Percentiles rank a stretch among this genome's conserved stretches.
Evolutionary conservation across 768 basidiomycete genomes (phyloP).

Genomic region (Pleurotus tuoliensis): DNA sequence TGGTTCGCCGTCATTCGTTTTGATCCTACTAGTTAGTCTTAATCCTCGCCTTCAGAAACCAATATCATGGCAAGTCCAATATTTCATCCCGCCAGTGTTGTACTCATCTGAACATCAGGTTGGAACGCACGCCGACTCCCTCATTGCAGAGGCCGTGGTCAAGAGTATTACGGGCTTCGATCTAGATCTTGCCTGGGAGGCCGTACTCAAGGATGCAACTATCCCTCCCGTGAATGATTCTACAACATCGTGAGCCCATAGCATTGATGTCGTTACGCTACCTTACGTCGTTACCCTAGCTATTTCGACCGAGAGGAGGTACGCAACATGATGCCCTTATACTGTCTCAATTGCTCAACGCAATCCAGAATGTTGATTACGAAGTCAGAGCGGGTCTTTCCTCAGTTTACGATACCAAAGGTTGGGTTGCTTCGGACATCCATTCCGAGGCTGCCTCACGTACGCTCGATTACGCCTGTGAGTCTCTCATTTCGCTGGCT

Average conservation of each 20-base stretch:
- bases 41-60: constrained; percentile 42
- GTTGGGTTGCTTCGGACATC: constrained; percentile 75
- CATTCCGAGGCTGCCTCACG: constrained; percentile 78
- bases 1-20: constrained; percentile 27
- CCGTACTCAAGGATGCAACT: constrained; percentile 69
- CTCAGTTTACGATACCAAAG: constrained; percentile 58
- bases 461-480: constrained; percentile 76
- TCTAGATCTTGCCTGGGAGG: constrained; percentile 60
- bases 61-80: constrained; percentile 64
- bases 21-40: not conserved
- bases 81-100: not conserved
- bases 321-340: constrained; percentile 6
- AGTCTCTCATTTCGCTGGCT: constrained; percentile 15
- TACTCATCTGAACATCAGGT: constrained; percentile 34
- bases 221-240: constrained; percentile 55
- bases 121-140: constrained; percentile 74
- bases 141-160: constrained; percentile 64
- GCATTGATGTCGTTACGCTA: not conserved
- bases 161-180: constrained; percentile 66
- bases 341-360: not conserved
- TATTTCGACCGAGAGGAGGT: constrained; percentile 74
- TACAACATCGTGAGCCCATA: constrained; percentile 37
- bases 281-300: constrained; percentile 23
- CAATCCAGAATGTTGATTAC: constrained; percentile 57
- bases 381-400: constrained; percentile 78